Percentiles rank a stretch among this genome's conserved stretches.
These are phyloP conservation scores for Aureobasidium pullulans DNA, from an alignment of 2,329 filamentous ascomycete species.

Conservation along the genomic window DNA sequence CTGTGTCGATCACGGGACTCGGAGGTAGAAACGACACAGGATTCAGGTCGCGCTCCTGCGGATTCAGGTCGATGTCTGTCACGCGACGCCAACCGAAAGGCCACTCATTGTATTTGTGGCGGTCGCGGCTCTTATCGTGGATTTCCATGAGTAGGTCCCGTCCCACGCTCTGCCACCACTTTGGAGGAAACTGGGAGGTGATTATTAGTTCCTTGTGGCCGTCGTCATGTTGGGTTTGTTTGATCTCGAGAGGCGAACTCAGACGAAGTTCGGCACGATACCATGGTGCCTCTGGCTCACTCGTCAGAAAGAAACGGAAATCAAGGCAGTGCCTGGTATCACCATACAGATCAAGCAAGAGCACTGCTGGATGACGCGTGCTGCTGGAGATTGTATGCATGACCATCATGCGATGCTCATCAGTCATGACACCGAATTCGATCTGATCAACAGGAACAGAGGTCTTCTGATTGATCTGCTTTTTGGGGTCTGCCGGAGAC, in stretches of 20 bases:
- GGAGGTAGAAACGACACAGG: slow-evolving; percentile 8
- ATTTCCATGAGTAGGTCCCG: slow-evolving; percentile 33
- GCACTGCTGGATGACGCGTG: neutral
- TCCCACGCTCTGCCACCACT: slow-evolving; percentile 21
- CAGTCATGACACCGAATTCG: slow-evolving; percentile 55
- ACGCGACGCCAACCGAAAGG: slow-evolving; percentile 54
- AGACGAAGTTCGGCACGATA: neutral
- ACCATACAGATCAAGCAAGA: slow-evolving; percentile 7
- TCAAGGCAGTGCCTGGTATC: slow-evolving; percentile 11
- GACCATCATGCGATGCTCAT: slow-evolving; percentile 50
- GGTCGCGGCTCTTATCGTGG: slow-evolving; percentile 33
- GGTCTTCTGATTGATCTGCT: slow-evolving; percentile 17
- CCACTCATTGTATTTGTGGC: slow-evolving; percentile 45
- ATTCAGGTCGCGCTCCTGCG: slow-evolving; percentile 3
- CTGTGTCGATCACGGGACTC: slow-evolving; percentile 21
- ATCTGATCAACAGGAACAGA: slow-evolving; percentile 30
- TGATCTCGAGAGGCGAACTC: neutral
- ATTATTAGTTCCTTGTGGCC: slow-evolving; percentile 23
- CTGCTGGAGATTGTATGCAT: slow-evolving; percentile 42
- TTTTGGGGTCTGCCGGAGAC: neutral
- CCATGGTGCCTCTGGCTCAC: neutral
- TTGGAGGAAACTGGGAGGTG: slow-evolving; percentile 32
- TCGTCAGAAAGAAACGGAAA: slow-evolving; percentile 14
- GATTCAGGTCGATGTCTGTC: slow-evolving; percentile 51
- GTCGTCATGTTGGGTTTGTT: neutral